Evolutionary conservation across 371 early-diverging fungal genomes (phyloP), one percentile per base, ranked within the genome.

Genomic region (Mortierella sp.): DNA sequence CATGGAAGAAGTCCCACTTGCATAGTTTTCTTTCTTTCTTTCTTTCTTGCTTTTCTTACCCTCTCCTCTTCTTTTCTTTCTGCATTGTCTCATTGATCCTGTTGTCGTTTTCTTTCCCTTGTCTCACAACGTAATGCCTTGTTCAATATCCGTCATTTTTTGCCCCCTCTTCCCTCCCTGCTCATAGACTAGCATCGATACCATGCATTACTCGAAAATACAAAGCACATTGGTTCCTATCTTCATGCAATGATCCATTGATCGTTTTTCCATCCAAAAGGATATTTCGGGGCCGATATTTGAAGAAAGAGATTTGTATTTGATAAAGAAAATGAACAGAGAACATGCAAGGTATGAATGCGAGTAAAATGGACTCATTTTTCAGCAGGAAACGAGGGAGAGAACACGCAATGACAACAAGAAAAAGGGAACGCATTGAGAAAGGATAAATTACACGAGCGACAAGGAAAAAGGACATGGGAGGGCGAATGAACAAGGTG

Each of bases 1-100:
- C n/a, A 74, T 74, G 76, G 76, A 74, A n/a, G 69, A 68, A 5
- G 61, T 74, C 2, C 67, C 74, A 22, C 60, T 74, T 8, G 45
- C 68, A 56, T 74, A 60, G 27, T 25, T 25, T 39, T 22, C 1
- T 49, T 34, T 25, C 0, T 48, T 19, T 43, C 28, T 29, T 51
- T 28, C 29, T 43, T 6, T 28, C 31, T n/a, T 10, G n/a, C 47
- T n/a, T 29, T 6, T 47, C 48, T 17, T 17, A 24, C 6, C 25
- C 22, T 47, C 44, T 67, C 22, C 17, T 39, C 37, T 8, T 43
- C n/a, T 37, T 40, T 49, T 25, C 52, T 14, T 45, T 55, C 16
- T 47, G 13, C 34, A 34, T 34, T 34, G 34, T 34, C 34, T 10
- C 34, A 34, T 10, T 34, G n/a, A n/a, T n/a, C n/a, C n/a, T n/a